Percentiles rank a stretch among this genome's conserved stretches.
Evolutionary conservation across 1,139 yeast genomes (phyloP).

Genomic region (Candida sp.): DNA sequence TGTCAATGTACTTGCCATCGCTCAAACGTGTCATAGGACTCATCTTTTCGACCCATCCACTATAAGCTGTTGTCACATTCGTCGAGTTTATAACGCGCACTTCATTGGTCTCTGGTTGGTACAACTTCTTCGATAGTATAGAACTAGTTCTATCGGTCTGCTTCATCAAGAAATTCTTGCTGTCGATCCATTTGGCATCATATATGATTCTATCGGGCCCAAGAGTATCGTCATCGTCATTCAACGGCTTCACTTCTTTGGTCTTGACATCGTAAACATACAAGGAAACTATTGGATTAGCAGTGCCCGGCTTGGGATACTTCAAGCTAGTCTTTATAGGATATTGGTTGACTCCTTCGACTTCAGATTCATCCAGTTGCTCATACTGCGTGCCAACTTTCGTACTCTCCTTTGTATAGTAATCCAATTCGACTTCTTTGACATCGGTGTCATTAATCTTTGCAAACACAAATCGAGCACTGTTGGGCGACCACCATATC

Average conservation of each 20-base stretch:
- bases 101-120: conserved; percentile 27
- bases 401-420: conserved; percentile 49
- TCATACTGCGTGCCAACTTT: conserved; percentile 34
- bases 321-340: conserved; percentile 58
- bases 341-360: conserved; percentile 47
- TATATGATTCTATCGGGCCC: conserved; percentile 65
- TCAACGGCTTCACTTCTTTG: conserved; percentile 20
- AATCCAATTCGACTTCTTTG: conserved; percentile 64
- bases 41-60: conserved; percentile 61
- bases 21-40: conserved; percentile 35
- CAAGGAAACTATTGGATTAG: conserved; percentile 65
- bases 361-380: conserved; percentile 18
- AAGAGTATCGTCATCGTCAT: conserved; percentile 28
- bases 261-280: conserved; percentile 43
- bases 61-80: conserved; percentile 46
- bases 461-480: conserved; percentile 64
- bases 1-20: conserved; percentile 70
- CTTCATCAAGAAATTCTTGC: conserved; percentile 58
- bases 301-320: conserved; percentile 90
- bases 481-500: conserved; percentile 90
- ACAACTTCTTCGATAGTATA: conserved; percentile 57
- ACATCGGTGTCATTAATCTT: conserved; percentile 77
- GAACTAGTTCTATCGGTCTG: conserved; percentile 77
- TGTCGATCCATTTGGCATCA: conserved; percentile 73
- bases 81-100: conserved; percentile 21